Conservation (phyloP, 2,329 filamentous ascomycete species). For the Nemania sp. region DNA sequence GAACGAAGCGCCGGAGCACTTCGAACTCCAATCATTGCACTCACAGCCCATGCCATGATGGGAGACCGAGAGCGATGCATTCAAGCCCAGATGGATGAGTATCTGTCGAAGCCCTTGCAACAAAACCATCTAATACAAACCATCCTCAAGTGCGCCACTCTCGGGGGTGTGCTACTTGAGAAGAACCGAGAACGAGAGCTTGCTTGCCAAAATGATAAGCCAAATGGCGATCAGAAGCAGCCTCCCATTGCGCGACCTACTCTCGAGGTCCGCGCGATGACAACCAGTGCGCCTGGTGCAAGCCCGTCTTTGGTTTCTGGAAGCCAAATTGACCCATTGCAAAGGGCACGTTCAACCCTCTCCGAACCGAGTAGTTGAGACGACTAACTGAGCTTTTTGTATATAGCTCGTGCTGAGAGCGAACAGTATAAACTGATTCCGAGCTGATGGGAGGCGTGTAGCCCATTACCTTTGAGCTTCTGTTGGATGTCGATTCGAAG, state of each 20-base stretch:
- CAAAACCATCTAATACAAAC: slow-evolving; percentile 98
- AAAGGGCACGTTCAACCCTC: slow-evolving; percentile 55
- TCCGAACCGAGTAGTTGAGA: slow-evolving; percentile 46
- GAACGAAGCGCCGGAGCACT: slow-evolving; percentile 80
- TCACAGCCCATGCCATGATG: slow-evolving; percentile 98
- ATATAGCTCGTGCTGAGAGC: slow-evolving; percentile 41
- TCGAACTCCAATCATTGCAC: slow-evolving; percentile 91
- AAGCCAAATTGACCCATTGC: slow-evolving; percentile 62
- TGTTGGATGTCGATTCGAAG: background rate
- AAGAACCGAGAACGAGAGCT: slow-evolving; percentile 69
- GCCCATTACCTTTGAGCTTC: background rate
- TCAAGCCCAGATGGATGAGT: slow-evolving; percentile 98
- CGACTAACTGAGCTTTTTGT: slow-evolving; percentile 37
- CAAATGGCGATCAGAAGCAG: slow-evolving; percentile 48
- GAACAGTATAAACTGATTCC: slow-evolving; percentile 39
- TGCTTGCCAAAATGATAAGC: slow-evolving; percentile 55
- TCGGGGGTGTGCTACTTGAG: slow-evolving; percentile 81
- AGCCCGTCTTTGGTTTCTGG: slow-evolving; percentile 65
- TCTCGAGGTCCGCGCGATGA: slow-evolving; percentile 65
- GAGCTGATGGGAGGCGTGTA: slow-evolving; percentile 5
- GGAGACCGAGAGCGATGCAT: slow-evolving; percentile 98
- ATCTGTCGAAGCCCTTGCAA: slow-evolving; percentile 93
- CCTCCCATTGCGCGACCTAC: slow-evolving; percentile 33
- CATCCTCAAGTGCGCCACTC: slow-evolving; percentile 93
- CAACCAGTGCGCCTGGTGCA: slow-evolving; percentile 66